phyloP scores from a whole-genome alignment of 1,139 yeast species.

The Geotrichum reessii region DNA sequence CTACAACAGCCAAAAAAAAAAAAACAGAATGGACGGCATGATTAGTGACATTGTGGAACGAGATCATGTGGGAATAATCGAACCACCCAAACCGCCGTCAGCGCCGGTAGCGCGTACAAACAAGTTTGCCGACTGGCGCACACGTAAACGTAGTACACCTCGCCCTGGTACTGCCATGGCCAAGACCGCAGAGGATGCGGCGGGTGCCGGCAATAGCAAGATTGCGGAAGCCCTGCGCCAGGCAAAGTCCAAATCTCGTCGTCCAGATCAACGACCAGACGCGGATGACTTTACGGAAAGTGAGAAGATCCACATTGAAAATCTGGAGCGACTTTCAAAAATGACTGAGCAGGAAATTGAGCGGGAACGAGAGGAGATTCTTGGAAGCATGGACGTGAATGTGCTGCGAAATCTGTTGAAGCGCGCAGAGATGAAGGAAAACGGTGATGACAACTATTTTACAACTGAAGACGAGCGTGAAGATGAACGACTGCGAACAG shows the following conservation, averaged over 20 bases:
- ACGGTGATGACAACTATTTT: constrained; percentile 33
- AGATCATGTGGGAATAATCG: constrained; percentile 42
- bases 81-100: constrained; percentile 30
- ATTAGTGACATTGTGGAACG: constrained; percentile 74
- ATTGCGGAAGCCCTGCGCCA: constrained; percentile 11
- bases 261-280: not conserved
- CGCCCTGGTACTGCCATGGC: not conserved
- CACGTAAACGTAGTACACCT: constrained; percentile 4
- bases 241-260: not conserved
- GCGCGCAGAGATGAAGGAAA: constrained; percentile 29
- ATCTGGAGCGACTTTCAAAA: constrained; percentile 51
- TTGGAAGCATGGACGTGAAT: constrained; percentile 62
- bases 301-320: constrained; percentile 72
- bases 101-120: constrained; percentile 30
- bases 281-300: constrained; percentile 56
- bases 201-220: not conserved
- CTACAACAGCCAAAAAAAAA: too few species aligned
- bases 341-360: constrained; percentile 67
- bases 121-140: constrained; percentile 28
- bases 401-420: constrained; percentile 51
- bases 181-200: not conserved
- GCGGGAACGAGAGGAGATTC: constrained; percentile 59
- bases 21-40: constrained; percentile 48
- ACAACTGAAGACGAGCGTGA: constrained; percentile 26
- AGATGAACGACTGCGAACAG: not conserved